Base-by-base conservation (phyloP, 371 early-diverging fungal species). In the Neoconidiobolus thromboides region DNA sequence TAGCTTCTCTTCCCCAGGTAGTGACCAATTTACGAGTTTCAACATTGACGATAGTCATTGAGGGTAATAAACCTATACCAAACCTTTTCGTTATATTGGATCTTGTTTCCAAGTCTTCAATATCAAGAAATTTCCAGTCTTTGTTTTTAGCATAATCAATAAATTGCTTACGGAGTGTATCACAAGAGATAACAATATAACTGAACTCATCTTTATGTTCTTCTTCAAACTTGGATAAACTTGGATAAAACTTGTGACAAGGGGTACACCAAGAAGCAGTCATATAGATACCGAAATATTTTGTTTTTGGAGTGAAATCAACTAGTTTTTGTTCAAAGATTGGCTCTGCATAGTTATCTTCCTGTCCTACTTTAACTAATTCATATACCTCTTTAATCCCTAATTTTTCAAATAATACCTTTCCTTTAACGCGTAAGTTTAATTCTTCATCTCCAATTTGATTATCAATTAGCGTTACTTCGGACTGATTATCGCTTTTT, bases 231-330 rank as follows among this genome's bases (percentile, higher is more conserved):
- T 38, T 38, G n/a, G 37, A 5, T 3, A 61, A 48, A 15, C n/a
- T 36, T 36, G 62, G 62, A 12, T 47, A 38, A 37, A 61, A 61
- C 47, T 46, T 6, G 42, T 50, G n/a, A 38, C 62, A 61, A 1
- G 62, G 62, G 2, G 62, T 37, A 47, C 62, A 61, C 62, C 62
- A 61, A 10, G 41, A 40, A 12, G 62, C 62, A 1, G 56, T 43
- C 10, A 61, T 48, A 39, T 61, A 61, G n/a, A 61, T 38, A 37
- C 48, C 56, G 10, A 61, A 5, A 43, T 55, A 55, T 43, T 40
- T 40, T 5, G 43, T 43, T 15, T 43, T 10, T 3, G 39, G 15
- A 2, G 7, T 55, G 26, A 43, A 55, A 39, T 55, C 43, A 12
- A 38, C 46, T 2, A 10, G n/a, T 2, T 55, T 55, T 10, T 26